phyloP scores from a whole-genome alignment of 306 rosid genomes.

The Castanea crenata region DNA sequence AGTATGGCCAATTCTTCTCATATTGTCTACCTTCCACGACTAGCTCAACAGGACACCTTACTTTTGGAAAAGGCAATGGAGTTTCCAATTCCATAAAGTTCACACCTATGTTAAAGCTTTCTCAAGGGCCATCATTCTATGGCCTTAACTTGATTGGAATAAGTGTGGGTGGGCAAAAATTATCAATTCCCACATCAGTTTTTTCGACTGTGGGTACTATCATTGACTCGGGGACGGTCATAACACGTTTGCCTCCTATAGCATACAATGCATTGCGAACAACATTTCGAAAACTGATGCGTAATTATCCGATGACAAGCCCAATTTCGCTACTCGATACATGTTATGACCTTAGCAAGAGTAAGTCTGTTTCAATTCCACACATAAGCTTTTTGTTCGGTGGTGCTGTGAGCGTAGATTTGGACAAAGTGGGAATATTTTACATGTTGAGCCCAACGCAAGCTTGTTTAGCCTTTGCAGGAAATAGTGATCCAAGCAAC shows the following conservation, averaged over 20 bases:
- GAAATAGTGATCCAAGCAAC: background rate
- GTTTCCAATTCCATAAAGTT: constrained; percentile 21
- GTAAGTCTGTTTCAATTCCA: constrained; percentile 18
- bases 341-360: constrained; percentile 52
- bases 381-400: constrained; percentile 37
- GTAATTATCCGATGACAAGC: constrained; percentile 27
- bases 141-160: constrained; percentile 44
- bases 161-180: constrained; percentile 28
- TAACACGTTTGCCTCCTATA: constrained; percentile 54
- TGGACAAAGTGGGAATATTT: constrained; percentile 32
- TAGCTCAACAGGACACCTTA: constrained; percentile 48
- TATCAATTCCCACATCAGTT: constrained; percentile 34
- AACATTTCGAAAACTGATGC: constrained; percentile 40
- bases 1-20: constrained; percentile 52
- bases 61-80: constrained; percentile 31
- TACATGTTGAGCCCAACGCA: constrained; percentile 25
- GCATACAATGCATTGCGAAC: constrained; percentile 43
- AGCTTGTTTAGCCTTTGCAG: constrained; percentile 39
- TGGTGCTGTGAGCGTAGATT: constrained; percentile 29
- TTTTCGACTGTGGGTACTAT: constrained; percentile 49
- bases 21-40: constrained; percentile 70
- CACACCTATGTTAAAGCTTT: constrained; percentile 41
- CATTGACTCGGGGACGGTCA: constrained; percentile 78
- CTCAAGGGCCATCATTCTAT: constrained; percentile 36
- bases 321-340: constrained; percentile 52